A percentile compares a stretch with the other conserved stretches of the same genome.
Conservation (phyloP, 176 grass and related monocot species). For the Musa itinerans region DNA sequence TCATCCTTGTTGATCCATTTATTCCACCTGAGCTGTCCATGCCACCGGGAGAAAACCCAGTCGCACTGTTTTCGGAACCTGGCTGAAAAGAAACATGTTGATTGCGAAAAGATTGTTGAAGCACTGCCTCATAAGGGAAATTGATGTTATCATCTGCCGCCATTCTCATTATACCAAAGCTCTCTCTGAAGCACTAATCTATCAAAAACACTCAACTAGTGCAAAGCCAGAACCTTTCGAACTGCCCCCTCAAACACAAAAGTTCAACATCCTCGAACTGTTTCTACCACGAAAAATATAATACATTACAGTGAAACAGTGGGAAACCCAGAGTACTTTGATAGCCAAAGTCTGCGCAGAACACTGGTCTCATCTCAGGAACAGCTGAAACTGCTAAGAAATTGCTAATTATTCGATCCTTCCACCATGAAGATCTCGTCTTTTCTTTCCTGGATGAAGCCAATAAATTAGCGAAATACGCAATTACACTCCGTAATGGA, state of each 20-base stretch:
- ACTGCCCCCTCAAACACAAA: not conserved
- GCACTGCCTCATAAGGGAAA: constrained; percentile 33
- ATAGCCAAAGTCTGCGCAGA: not conserved
- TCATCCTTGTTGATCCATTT: constrained; percentile 31
- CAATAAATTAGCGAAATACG: not conserved
- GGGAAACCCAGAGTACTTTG: not conserved
- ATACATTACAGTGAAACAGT: too few relatives aligned
- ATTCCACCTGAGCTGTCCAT: constrained; percentile 39
- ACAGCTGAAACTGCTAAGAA: not conserved
- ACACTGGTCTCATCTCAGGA: not conserved
- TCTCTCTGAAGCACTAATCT: not conserved
- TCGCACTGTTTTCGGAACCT: constrained; percentile 19
- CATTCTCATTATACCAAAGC: constrained; percentile 33
- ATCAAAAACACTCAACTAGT: not conserved
- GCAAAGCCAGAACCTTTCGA: not conserved
- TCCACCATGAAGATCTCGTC: not conserved
- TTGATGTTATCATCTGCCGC: constrained; percentile 57
- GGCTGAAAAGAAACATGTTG: constrained; percentile 72
- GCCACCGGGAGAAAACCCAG: constrained; percentile 44
- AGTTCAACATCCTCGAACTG: not conserved
- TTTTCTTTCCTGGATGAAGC: not conserved
- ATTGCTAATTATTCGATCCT: not conserved
- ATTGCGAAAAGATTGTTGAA: constrained; percentile 57
- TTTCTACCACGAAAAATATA: not conserved
- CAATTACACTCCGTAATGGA: not conserved